phyloP scores from a whole-genome alignment of 495 filamentous ascomycete genomes.

The Aspergillus coremiiformis region DNA sequence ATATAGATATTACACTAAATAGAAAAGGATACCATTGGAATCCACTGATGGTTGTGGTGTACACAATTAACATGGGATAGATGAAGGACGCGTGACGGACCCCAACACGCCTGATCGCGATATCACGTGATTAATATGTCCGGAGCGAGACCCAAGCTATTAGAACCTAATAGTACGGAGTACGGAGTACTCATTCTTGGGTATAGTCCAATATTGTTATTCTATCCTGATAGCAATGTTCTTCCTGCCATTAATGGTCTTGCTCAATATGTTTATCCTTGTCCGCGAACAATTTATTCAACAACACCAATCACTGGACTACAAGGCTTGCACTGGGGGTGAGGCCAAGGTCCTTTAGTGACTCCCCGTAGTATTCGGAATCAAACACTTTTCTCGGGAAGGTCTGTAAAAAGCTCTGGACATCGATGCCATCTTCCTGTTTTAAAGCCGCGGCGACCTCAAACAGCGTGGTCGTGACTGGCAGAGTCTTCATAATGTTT shows the following conservation, averaged over 20 bases:
- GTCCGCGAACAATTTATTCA: background rate
- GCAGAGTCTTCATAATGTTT: slow-evolving; percentile 73
- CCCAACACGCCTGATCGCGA: slow-evolving; percentile 27
- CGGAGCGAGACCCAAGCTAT: too few species aligned
- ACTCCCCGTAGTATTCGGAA: slow-evolving; percentile 75
- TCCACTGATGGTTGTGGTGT: background rate
- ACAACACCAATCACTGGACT: slow-evolving; percentile 41
- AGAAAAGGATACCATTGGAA: slow-evolving; percentile 4
- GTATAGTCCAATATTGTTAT: background rate
- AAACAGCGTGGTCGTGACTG: slow-evolving; percentile 82
- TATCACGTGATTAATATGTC: too few species aligned
- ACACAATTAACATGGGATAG: background rate
- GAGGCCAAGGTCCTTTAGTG: slow-evolving; percentile 84
- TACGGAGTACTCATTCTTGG: background rate
- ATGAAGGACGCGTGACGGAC: slow-evolving; percentile 20
- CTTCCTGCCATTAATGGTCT: background rate
- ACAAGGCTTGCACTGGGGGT: slow-evolving; percentile 84
- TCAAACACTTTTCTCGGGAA: slow-evolving; percentile 84
- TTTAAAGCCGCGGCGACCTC: slow-evolving; percentile 76
- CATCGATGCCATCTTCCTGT: slow-evolving; percentile 53
- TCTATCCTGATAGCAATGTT: background rate
- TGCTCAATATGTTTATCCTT: background rate
- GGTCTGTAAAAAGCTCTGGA: slow-evolving; percentile 71
- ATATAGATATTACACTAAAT: background rate
- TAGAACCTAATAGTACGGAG: background rate